These are phyloP conservation scores for Saccharomyces cerevisiae DNA, from an alignment of 805 yeast species.

Conservation along the genomic window DNA sequence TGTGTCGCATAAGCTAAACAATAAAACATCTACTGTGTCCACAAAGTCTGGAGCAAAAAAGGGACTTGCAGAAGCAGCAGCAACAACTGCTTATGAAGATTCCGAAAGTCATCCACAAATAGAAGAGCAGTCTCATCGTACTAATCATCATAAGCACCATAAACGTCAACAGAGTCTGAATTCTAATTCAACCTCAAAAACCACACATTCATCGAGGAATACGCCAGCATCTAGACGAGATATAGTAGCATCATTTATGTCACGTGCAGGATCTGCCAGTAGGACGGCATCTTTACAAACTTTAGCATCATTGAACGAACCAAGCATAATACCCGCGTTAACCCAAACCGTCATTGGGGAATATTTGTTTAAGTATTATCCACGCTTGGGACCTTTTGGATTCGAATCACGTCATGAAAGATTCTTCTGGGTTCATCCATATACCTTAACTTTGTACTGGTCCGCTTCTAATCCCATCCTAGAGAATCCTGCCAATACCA, in stretches of 20 bases:
- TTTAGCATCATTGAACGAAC: conserved; percentile 55
- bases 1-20: not conserved
- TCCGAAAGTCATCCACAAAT: conserved; percentile 12
- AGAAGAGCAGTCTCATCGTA: not conserved
- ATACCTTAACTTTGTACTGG: conserved; percentile 87
- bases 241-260: conserved; percentile 1
- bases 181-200: not conserved
- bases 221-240: not conserved
- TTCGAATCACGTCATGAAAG: conserved; percentile 77
- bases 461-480: conserved; percentile 69
- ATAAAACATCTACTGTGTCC: conserved; percentile 5
- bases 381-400: conserved; percentile 66
- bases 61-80: conserved; percentile 25
- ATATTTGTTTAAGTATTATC: conserved; percentile 74
- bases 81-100: conserved; percentile 24
- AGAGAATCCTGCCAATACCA: conserved; percentile 54
- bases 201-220: conserved; percentile 2
- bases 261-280: conserved; percentile 20
- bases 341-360: conserved; percentile 94
- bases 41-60: conserved; percentile 14
- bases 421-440: conserved; percentile 95
- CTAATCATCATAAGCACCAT: not conserved
- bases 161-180: not conserved
- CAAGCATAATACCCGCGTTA: conserved; percentile 71
- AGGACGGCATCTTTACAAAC: conserved; percentile 40